Conservation (phyloP, 345 rosid genomes). For the Eucalyptus camaldulensis region DNA sequence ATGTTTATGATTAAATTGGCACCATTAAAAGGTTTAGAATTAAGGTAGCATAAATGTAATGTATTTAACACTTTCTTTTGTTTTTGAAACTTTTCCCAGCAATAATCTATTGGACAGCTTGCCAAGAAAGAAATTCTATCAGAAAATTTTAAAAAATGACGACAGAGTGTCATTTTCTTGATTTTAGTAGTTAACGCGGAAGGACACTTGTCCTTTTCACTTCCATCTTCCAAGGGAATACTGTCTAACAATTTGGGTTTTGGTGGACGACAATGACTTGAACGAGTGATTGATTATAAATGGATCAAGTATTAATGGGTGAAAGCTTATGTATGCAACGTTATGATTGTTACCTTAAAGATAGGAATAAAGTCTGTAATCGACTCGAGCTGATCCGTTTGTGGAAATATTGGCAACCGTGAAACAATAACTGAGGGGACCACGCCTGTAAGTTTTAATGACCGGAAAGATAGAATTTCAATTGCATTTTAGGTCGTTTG, state of each 20-base stretch:
- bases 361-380: background rate
- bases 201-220: background rate
- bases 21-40: no score
- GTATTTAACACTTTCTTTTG: no score
- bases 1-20: no score
- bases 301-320: background rate
- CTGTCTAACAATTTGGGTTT: background rate
- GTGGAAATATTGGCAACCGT: background rate
- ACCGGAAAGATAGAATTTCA: background rate
- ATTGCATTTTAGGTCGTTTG: no score
- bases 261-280: background rate
- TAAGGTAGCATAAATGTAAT: no score
- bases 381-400: background rate
- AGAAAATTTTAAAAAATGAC: background rate
- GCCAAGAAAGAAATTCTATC: background rate
- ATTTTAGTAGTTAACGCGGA: background rate
- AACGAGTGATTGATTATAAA: no score
- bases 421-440: background rate
- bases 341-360: background rate
- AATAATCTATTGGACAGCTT: background rate
- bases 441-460: background rate
- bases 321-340: background rate
- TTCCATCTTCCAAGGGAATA: background rate
- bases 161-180: background rate
- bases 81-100: no score